phyloP scores from a whole-genome alignment of 352 stramenopile species.

The Phytophthora lateralis region DNA sequence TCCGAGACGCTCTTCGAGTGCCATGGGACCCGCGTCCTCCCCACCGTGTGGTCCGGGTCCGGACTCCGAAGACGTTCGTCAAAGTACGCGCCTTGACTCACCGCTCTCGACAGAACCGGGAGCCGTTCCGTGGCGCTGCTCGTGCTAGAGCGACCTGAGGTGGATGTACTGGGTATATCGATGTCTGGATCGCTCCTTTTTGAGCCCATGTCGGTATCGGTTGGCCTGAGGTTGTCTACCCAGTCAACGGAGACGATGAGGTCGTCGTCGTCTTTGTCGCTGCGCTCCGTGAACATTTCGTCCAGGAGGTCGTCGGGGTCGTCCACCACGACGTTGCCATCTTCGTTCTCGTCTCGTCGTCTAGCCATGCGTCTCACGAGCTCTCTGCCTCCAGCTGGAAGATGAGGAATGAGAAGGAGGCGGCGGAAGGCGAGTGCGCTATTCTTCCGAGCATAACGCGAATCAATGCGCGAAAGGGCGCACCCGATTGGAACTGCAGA shows the following conservation, averaged over 20 bases:
- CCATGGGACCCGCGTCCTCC: conserved; percentile 34
- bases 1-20: conserved; percentile 37
- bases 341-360: conserved; percentile 24
- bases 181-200: neutral
- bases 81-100: conserved; percentile 25
- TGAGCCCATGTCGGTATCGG: neutral
- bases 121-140: conserved; percentile 5
- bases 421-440: conserved; percentile 2
- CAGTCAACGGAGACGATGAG: conserved; percentile 16
- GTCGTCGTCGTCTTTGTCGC: conserved; percentile 15
- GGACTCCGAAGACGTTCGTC: conserved; percentile 20
- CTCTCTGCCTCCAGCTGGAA: conserved; percentile 17
- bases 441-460: conserved; percentile 17
- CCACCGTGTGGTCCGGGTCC: conserved; percentile 28
- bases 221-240: neutral
- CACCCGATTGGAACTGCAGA: neutral
- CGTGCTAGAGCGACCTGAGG: conserved; percentile 2
- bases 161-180: neutral
- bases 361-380: conserved; percentile 7
- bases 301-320: conserved; percentile 25
- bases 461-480: conserved; percentile 25
- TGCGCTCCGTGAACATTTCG: conserved; percentile 37
- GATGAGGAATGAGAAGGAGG: conserved; percentile 21
- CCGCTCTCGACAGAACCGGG: conserved; percentile 15
- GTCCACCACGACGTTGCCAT: conserved; percentile 4